phyloP scores from a whole-genome alignment of 139 green algal species.

The Zygnema cylindricum region DNA sequence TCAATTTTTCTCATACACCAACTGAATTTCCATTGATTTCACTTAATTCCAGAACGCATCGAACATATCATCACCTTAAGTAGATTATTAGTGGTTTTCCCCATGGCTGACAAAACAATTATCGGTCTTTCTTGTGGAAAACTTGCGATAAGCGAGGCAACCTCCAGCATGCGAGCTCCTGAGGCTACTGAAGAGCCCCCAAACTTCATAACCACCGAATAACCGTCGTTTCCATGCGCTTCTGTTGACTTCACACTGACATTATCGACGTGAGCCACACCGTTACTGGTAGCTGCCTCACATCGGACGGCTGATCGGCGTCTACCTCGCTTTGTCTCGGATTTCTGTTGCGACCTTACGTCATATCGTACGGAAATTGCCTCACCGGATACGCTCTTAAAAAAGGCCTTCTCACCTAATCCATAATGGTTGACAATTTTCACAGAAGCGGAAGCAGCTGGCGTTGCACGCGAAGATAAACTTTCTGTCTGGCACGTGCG shows the following conservation, averaged over 20 bases:
- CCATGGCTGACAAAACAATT: conserved; percentile 98
- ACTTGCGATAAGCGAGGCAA: conserved; percentile 89
- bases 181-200: conserved; percentile 91
- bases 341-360: too few relatives aligned
- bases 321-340: neutral
- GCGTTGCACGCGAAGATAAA: too few relatives aligned
- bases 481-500: too few relatives aligned
- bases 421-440: too few relatives aligned
- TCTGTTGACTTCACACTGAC: neutral
- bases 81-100: conserved; percentile 98
- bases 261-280: neutral
- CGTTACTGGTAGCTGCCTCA: neutral
- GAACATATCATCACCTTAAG: conserved; percentile 70
- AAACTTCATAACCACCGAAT: conserved; percentile 95
- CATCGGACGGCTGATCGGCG: neutral
- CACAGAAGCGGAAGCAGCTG: too few relatives aligned
- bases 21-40: neutral
- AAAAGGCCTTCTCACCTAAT: too few relatives aligned
- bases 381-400: too few relatives aligned
- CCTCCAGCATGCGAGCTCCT: conserved; percentile 89
- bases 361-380: too few relatives aligned
- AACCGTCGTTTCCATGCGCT: conserved; percentile 1
- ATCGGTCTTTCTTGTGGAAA: conserved; percentile 85
- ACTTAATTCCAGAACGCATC: neutral
- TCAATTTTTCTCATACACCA: neutral